phyloP scores from a whole-genome alignment of 306 rosid species.

The Herpetospermum pedunculosum region DNA sequence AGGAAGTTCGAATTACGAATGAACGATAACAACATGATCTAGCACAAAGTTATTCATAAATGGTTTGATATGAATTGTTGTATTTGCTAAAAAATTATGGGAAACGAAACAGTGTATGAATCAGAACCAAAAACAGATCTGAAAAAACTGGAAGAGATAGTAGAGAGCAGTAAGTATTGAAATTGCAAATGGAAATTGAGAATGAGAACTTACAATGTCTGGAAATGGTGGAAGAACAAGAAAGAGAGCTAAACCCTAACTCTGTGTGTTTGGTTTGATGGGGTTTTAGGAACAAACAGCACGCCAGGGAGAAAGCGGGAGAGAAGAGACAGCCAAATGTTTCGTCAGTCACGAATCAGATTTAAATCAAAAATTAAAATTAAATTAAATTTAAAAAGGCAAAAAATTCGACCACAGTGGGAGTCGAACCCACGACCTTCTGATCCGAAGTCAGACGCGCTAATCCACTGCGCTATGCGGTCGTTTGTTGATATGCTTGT shows the following conservation, averaged over 20 bases:
- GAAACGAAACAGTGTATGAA: background rate
- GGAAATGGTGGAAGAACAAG: background rate
- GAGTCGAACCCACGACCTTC: constrained; percentile 22
- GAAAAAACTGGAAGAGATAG: background rate
- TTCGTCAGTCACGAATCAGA: too few relatives aligned
- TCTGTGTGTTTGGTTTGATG: background rate
- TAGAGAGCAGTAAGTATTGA: background rate
- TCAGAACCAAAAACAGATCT: background rate
- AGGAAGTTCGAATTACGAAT: background rate
- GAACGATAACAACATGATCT: background rate
- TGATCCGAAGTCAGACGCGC: constrained; percentile 21
- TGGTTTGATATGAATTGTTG: too few relatives aligned
- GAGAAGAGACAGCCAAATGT: too few relatives aligned
- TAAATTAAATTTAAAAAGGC: too few relatives aligned
- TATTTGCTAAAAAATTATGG: too few relatives aligned
- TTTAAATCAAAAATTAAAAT: too few relatives aligned
- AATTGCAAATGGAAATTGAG: background rate
- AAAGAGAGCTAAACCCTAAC: background rate
- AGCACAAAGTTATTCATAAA: too few relatives aligned
- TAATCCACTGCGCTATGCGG: constrained; percentile 21
- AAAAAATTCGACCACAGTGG: constrained; percentile 6
- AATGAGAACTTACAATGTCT: background rate
- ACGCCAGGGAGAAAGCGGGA: background rate
- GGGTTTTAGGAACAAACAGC: background rate
- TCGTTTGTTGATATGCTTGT: background rate